phyloP scores from a whole-genome alignment of 2,329 filamentous ascomycete genomes.

The Paradendryphiella salina region DNA sequence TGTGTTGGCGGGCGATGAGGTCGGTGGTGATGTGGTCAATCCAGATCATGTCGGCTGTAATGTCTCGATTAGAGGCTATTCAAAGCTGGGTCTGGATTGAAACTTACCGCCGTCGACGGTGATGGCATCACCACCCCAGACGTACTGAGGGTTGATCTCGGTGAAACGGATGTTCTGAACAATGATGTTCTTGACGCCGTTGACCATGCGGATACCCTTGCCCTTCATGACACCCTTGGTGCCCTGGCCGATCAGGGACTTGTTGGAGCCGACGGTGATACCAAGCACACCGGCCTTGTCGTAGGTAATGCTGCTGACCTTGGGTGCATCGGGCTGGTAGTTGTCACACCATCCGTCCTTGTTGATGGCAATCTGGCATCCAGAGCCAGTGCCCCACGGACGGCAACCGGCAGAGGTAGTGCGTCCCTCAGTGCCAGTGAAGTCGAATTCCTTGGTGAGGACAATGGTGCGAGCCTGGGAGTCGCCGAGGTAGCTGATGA shows the following conservation, averaged over 20 bases:
- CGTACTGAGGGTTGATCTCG: constrained; percentile 42
- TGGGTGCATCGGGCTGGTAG: constrained; percentile 59
- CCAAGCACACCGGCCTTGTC: constrained; percentile 58
- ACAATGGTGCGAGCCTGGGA: constrained; percentile 60
- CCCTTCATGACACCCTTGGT: constrained; percentile 60
- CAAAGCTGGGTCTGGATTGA: constrained; percentile 1
- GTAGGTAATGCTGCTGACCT: constrained; percentile 49
- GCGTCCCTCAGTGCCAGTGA: constrained; percentile 59
- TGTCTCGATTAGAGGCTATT: background rate
- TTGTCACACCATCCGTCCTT: constrained; percentile 61
- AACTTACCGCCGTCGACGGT: constrained; percentile 37
- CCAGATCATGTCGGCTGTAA: constrained; percentile 27
- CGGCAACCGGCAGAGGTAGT: constrained; percentile 60
- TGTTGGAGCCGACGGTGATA: constrained; percentile 61
- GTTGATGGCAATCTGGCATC: constrained; percentile 63
- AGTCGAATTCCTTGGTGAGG: constrained; percentile 60
- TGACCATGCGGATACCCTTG: constrained; percentile 57
- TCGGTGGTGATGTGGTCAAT: constrained; percentile 52
- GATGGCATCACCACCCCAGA: constrained; percentile 45
- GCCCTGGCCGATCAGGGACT: constrained; percentile 60
- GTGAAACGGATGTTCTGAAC: constrained; percentile 52
- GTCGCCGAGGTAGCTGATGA: constrained; percentile 63
- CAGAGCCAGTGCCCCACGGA: constrained; percentile 56
- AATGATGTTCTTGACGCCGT: constrained; percentile 58
- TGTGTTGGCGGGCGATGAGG: constrained; percentile 63